These are phyloP conservation scores for Diversispora eburnea DNA, from an alignment of 192 early-diverging fungal species.

Conservation along the genomic window DNA sequence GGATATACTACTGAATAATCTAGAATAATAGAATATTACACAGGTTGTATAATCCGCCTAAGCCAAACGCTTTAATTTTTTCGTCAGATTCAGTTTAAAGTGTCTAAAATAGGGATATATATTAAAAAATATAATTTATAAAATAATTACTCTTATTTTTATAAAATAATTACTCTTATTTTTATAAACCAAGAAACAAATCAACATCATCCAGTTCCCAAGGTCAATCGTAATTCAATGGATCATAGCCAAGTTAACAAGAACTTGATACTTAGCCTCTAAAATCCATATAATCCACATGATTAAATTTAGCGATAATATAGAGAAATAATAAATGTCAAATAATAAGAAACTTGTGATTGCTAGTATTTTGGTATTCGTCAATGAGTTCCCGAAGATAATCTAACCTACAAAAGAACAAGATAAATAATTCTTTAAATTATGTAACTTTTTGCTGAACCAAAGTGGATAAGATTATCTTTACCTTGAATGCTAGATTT, in stretches of 20 bases:
- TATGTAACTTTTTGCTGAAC: too few relatives aligned
- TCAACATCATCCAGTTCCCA: conserved; percentile 39
- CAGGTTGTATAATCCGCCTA: conserved; percentile 27
- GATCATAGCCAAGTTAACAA: conserved; percentile 52
- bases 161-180: neutral
- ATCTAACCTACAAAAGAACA: conserved; percentile 16
- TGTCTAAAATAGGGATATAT: conserved; percentile 9
- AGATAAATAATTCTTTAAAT: too few relatives aligned
- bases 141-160: too few relatives aligned
- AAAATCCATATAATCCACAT: neutral
- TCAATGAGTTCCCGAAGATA: conserved; percentile 26
- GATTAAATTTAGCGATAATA: neutral
- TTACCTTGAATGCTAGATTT: too few relatives aligned
- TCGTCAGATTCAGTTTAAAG: conserved; percentile 25
- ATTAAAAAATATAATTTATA: neutral
- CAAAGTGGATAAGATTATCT: too few relatives aligned
- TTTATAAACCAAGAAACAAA: conserved; percentile 35
- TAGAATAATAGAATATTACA: too few relatives aligned
- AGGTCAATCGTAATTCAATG: conserved; percentile 46
- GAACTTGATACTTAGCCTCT: conserved; percentile 32
- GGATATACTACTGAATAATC: too few relatives aligned
- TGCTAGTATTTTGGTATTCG: conserved; percentile 27
- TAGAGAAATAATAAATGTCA: neutral
- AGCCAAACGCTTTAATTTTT: conserved; percentile 22
- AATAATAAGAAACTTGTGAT: too few relatives aligned